phyloP scores from a whole-genome alignment of 2,329 filamentous ascomycete genomes.

The Epichloe sp. region DNA sequence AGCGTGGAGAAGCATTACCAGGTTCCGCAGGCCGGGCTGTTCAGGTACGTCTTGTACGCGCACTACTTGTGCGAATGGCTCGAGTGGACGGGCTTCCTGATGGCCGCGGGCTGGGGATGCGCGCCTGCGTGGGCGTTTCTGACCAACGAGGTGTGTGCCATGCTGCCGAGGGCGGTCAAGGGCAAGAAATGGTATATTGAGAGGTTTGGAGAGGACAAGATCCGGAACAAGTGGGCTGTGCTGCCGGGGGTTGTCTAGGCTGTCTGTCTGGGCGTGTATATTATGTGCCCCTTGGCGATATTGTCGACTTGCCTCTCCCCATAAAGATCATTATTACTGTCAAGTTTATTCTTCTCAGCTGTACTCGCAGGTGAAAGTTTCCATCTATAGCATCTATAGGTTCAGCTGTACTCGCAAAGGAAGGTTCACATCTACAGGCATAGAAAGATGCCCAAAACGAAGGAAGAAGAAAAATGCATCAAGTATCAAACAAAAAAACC shows the following conservation, averaged over 20 bases:
- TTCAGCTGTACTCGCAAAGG: background rate
- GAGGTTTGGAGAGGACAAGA: constrained; percentile 74
- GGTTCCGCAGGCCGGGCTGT: constrained; percentile 73
- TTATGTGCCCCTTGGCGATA: too few species aligned
- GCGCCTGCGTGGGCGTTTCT: constrained; percentile 70
- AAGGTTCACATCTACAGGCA: too few species aligned
- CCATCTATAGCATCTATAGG: too few species aligned
- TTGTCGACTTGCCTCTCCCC: too few species aligned
- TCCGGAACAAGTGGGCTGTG: constrained; percentile 62
- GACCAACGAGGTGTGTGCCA: constrained; percentile 76
- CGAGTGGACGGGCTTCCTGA: constrained; percentile 85
- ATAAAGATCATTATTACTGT: too few species aligned
- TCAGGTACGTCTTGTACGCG: constrained; percentile 71
- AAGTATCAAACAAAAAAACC: background rate
- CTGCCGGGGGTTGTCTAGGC: constrained; percentile 34
- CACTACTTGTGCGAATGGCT: constrained; percentile 97
- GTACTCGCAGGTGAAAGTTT: too few species aligned
- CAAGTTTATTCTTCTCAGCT: background rate
- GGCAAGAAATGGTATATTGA: constrained; percentile 78
- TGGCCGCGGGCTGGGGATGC: constrained; percentile 55
- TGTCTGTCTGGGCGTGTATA: background rate
- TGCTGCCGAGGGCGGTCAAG: constrained; percentile 74
- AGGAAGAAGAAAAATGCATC: background rate
- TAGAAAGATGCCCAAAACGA: too few species aligned
- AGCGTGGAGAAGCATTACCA: constrained; percentile 64